phyloP scores from a whole-genome alignment of 2,329 filamentous ascomycete genomes.

The Monosporascus sp. region DNA sequence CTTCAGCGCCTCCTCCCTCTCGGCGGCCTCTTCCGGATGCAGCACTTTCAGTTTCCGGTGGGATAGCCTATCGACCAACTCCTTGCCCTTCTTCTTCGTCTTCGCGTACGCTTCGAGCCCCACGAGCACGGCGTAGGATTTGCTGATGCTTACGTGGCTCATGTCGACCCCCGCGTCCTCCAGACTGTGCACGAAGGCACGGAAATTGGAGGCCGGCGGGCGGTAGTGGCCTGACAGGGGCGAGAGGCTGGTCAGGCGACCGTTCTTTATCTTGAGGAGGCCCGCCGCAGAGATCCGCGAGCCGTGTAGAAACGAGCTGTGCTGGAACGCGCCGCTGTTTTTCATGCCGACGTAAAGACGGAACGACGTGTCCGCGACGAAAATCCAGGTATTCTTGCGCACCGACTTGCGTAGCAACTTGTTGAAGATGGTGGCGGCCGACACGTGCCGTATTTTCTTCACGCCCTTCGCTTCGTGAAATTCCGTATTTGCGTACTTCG shows the following conservation, averaged over 20 bases:
- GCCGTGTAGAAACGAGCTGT: constrained; percentile 83
- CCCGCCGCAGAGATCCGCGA: constrained; percentile 77
- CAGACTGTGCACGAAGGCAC: constrained; percentile 70
- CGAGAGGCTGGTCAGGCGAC: constrained; percentile 67
- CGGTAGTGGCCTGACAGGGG: constrained; percentile 77
- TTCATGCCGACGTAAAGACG: constrained; percentile 89
- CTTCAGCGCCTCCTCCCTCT: constrained; percentile 52
- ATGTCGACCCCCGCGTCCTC: constrained; percentile 73
- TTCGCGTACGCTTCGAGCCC: constrained; percentile 77
- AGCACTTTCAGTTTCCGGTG: constrained; percentile 55
- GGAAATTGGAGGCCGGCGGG: constrained; percentile 77
- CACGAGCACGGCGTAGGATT: constrained; percentile 75
- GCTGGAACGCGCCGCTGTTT: constrained; percentile 80
- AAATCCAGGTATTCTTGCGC: constrained; percentile 89
- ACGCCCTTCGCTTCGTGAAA: constrained; percentile 55
- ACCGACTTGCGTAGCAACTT: constrained; percentile 73
- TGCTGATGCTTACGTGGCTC: constrained; percentile 70
- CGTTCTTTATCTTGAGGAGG: constrained; percentile 78
- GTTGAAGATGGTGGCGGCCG: constrained; percentile 69
- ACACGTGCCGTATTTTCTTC: constrained; percentile 55
- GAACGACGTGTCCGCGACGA: constrained; percentile 81
- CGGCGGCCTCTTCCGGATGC: constrained; percentile 53
- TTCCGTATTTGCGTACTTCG: constrained; percentile 61
- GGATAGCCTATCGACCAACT: constrained; percentile 42
- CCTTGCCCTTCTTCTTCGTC: constrained; percentile 60